Evolutionary conservation across 2,329 filamentous ascomycete species (phyloP).

Genomic region (Colletotrichum neosansevieriae): DNA sequence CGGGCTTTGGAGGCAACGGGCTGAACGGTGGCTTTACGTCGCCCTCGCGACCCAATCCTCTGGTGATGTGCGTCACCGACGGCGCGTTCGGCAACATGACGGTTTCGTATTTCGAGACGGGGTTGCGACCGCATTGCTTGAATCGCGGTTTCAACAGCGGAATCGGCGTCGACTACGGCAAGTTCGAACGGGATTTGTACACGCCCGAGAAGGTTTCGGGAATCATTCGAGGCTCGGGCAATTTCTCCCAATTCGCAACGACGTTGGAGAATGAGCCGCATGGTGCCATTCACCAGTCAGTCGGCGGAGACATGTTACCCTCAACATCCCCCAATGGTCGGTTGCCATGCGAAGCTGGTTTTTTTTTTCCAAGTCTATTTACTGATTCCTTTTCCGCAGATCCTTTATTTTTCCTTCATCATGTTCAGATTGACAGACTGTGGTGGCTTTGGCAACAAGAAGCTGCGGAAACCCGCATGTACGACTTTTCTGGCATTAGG

Average conservation of each 20-base stretch:
- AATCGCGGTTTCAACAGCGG: conserved; percentile 43
- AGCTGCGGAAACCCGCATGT: conserved; percentile 8
- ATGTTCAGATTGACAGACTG: conserved; percentile 42
- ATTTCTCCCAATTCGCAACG: conserved; percentile 37
- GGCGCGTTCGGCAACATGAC: conserved; percentile 45
- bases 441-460: conserved; percentile 43
- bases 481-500: conserved; percentile 31
- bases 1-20: conserved; percentile 50
- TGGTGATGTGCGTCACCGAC: conserved; percentile 30
- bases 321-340: conserved; percentile 45
- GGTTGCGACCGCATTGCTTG: conserved; percentile 44
- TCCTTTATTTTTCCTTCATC: conserved; percentile 41
- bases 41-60: conserved; percentile 28
- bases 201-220: conserved; percentile 36
- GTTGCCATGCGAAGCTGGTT: not conserved
- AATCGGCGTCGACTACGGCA: conserved; percentile 21
- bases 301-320: conserved; percentile 46
- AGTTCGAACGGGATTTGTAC: conserved; percentile 7
- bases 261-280: conserved; percentile 47
- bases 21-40: conserved; percentile 5
- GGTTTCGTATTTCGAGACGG: conserved; percentile 39
- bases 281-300: conserved; percentile 44
- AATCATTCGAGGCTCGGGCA: conserved; percentile 16
- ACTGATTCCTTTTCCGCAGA: not conserved
- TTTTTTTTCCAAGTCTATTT: not conserved